Conservation (phyloP, 2,329 filamentous ascomycete genomes). For the Lecanicillium sp. region DNA sequence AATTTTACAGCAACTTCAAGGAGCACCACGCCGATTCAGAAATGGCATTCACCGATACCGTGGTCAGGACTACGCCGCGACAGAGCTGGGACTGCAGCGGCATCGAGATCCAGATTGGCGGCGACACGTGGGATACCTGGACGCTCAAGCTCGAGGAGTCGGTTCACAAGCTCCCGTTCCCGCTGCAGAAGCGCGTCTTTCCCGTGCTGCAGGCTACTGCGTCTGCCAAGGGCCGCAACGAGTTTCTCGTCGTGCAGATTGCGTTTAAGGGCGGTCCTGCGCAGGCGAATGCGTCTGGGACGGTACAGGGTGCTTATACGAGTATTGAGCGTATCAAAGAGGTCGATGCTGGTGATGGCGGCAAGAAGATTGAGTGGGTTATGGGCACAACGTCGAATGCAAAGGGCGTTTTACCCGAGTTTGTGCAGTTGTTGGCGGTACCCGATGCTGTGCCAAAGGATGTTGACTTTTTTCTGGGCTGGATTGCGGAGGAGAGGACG, state of each 20-base stretch:
- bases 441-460: constrained; percentile 60
- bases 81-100: constrained; percentile 37
- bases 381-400: constrained; percentile 73
- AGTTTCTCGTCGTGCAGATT: constrained; percentile 52
- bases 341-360: constrained; percentile 24
- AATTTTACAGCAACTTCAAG: constrained; percentile 54
- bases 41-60: constrained; percentile 29
- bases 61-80: constrained; percentile 25
- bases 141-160: constrained; percentile 52
- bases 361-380: constrained; percentile 54
- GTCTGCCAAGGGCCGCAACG: constrained; percentile 26
- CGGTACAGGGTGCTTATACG: constrained; percentile 52
- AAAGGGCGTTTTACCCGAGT: constrained; percentile 55
- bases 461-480: constrained; percentile 58
- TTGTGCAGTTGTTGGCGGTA: constrained; percentile 56
- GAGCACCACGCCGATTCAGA: constrained; percentile 34
- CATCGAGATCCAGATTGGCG: constrained; percentile 28
- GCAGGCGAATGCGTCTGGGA: constrained; percentile 30
- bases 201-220: constrained; percentile 55
- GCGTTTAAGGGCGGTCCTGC: constrained; percentile 31
- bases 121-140: constrained; percentile 36
- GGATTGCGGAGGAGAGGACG: constrained; percentile 42
- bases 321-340: constrained; percentile 55
- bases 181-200: constrained; percentile 58
- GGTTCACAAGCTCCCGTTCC: constrained; percentile 51